These are phyloP conservation scores for Sporothrix protearum DNA, from an alignment of 2,329 filamentous ascomycete genomes.

Conservation along the genomic window DNA sequence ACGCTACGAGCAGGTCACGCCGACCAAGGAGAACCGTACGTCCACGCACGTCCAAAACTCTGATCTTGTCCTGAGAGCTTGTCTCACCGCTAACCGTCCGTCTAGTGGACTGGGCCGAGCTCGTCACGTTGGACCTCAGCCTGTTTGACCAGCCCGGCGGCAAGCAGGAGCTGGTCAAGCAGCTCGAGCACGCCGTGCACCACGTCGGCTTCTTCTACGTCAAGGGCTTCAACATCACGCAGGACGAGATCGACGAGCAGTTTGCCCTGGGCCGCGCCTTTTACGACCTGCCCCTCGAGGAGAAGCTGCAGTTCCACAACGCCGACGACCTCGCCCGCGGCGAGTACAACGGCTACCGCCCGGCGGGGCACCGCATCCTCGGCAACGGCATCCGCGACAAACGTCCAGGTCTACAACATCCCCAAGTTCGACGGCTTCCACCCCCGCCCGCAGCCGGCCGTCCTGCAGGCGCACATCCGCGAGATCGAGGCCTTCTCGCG, in stretches of 20 bases:
- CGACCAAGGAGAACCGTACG: conserved; percentile 27
- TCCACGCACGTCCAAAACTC: neutral
- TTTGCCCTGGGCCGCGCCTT: conserved; percentile 55
- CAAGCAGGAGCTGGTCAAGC: conserved; percentile 35
- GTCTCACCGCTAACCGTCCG: neutral
- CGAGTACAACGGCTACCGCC: conserved; percentile 52
- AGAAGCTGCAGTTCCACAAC: conserved; percentile 49
- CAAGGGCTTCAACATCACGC: conserved; percentile 54
- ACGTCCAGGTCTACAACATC: conserved; percentile 58
- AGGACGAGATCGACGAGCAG: conserved; percentile 54
- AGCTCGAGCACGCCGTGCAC: conserved; percentile 45
- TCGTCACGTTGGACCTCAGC: conserved; percentile 34
- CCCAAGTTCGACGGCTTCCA: conserved; percentile 53
- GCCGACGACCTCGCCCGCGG: conserved; percentile 42
- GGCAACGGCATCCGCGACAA: conserved; percentile 47
- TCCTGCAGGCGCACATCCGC: conserved; percentile 46
- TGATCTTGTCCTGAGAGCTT: no score
- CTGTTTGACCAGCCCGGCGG: conserved; percentile 36
- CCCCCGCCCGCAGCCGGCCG: conserved; percentile 43
- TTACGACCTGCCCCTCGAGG: conserved; percentile 45
- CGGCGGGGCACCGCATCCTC: conserved; percentile 36
- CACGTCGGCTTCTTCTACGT: conserved; percentile 53
- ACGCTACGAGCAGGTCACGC: conserved; percentile 28
- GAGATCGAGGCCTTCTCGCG: conserved; percentile 54
- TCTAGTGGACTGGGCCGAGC: conserved; percentile 29